These are phyloP conservation scores for Diaporthe citrichinensis DNA, from an alignment of 2,329 filamentous ascomycete genomes.

Conservation along the genomic window DNA sequence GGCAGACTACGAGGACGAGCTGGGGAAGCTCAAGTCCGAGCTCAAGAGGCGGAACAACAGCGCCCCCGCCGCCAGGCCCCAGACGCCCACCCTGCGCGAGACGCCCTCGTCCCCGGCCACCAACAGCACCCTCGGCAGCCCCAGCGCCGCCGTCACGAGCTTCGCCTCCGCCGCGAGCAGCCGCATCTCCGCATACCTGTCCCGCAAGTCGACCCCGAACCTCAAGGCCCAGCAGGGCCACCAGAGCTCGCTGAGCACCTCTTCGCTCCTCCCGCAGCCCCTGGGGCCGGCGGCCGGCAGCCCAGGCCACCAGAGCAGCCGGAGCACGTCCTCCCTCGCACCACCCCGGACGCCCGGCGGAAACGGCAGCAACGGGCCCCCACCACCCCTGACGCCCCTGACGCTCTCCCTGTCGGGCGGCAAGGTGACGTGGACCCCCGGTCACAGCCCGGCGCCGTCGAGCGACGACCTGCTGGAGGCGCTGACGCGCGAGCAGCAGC, in stretches of 20 bases:
- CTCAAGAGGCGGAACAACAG: slow-evolving; percentile 46
- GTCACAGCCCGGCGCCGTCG: slow-evolving; percentile 44
- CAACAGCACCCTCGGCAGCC: slow-evolving; percentile 34
- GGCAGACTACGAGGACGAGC: slow-evolving; percentile 87
- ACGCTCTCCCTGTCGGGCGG: slow-evolving; percentile 39
- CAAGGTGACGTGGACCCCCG: slow-evolving; percentile 34
- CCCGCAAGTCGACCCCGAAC: slow-evolving; percentile 49
- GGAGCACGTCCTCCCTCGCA: slow-evolving; percentile 42
- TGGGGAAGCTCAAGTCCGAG: slow-evolving; percentile 68
- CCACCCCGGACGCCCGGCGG: slow-evolving; percentile 34
- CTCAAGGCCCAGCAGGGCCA: slow-evolving; percentile 58
- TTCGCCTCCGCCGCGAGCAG: slow-evolving; percentile 51
- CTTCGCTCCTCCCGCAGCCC: slow-evolving; percentile 45
- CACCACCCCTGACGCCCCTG: slow-evolving; percentile 16
- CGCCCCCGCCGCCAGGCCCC: slow-evolving; percentile 29
- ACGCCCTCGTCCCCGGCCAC: slow-evolving; percentile 24
- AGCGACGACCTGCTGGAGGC: slow-evolving; percentile 71
- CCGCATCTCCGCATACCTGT: slow-evolving; percentile 49
- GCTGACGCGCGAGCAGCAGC: slow-evolving; percentile 75
- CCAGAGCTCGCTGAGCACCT: slow-evolving; percentile 40
- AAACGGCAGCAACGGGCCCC: not conserved
- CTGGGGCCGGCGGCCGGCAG: slow-evolving; percentile 59
- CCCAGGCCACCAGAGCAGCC: slow-evolving; percentile 42
- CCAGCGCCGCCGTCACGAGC: slow-evolving; percentile 45
- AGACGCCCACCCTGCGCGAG: slow-evolving; percentile 30